These are phyloP conservation scores for Sherardia arvensis DNA, from an alignment of 257 asterid species.

Conservation along the genomic window DNA sequence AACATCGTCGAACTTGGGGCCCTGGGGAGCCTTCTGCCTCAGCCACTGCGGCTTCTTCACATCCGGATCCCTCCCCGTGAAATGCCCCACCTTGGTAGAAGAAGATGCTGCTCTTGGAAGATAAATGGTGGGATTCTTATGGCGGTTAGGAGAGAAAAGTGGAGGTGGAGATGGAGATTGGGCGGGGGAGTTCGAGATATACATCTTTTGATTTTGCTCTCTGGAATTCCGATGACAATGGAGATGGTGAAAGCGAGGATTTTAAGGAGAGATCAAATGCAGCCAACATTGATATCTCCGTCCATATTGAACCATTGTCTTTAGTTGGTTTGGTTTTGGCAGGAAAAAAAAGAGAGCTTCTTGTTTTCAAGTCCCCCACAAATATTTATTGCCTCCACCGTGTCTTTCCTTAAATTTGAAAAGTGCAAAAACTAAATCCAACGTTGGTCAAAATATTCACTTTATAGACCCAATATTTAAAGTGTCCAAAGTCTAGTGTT, in stretches of 20 bases:
- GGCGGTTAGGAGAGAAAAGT: background rate
- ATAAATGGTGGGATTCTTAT: background rate
- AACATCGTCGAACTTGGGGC: constrained; percentile 74
- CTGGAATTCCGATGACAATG: too few relatives aligned
- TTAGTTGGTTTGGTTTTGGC: background rate
- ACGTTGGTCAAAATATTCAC: too few relatives aligned
- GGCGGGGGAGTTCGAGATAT: constrained; percentile 13
- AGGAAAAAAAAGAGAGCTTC: background rate
- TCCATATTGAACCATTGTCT: background rate
- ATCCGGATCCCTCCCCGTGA: constrained; percentile 76
- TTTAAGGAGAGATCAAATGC: background rate
- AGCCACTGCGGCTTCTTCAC: constrained; percentile 89
- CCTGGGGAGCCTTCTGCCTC: constrained; percentile 97
- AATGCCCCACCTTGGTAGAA: constrained; percentile 40
- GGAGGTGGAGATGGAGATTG: background rate
- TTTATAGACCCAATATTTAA: too few relatives aligned
- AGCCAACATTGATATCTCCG: background rate
- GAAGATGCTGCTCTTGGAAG: background rate
- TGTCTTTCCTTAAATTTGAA: too few relatives aligned
- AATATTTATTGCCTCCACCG: too few relatives aligned
- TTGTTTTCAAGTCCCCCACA: background rate
- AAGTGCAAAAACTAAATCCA: too few relatives aligned
- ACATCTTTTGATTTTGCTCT: constrained; percentile 7
- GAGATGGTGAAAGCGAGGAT: background rate
- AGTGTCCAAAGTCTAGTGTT: too few relatives aligned